Conservation (phyloP, 225 moss, liverwort and hornwort genomes). For the Antitrichia curtipendula region DNA sequence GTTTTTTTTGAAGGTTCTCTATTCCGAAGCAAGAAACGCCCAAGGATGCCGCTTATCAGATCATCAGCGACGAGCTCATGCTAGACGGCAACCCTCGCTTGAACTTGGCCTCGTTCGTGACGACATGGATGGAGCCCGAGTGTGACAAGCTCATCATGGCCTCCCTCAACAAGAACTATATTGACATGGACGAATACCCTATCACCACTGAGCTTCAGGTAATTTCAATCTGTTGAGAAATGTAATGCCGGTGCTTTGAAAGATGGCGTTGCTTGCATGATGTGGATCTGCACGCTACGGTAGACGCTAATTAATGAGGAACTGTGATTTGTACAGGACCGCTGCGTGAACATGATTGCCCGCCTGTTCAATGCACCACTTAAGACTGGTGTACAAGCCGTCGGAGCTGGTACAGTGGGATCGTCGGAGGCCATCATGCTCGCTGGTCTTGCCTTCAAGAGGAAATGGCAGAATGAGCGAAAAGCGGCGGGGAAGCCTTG, state of each 20-base stretch:
- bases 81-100: slow-evolving; percentile 49
- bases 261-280: not conserved
- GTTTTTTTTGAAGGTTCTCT: not conserved
- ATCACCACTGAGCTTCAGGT: slow-evolving; percentile 66
- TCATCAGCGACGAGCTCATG: slow-evolving; percentile 59
- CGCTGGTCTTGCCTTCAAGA: slow-evolving; percentile 48
- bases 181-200: slow-evolving; percentile 77
- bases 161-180: slow-evolving; percentile 43
- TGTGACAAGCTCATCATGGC: slow-evolving; percentile 43
- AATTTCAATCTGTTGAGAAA: not conserved
- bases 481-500: slow-evolving; percentile 30
- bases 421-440: slow-evolving; percentile 52
- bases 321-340: slow-evolving; percentile 2
- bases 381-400: slow-evolving; percentile 6
- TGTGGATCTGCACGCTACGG: not conserved
- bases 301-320: not conserved
- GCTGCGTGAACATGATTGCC: slow-evolving; percentile 39
- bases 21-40: slow-evolving; percentile 16
- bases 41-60: slow-evolving; percentile 44
- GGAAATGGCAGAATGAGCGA: slow-evolving; percentile 43
- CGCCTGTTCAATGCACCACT: slow-evolving; percentile 27
- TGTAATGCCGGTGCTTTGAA: not conserved
- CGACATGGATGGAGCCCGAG: slow-evolving; percentile 63
- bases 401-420: slow-evolving; percentile 23
- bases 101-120: slow-evolving; percentile 54